Evolutionary conservation across 768 basidiomycete species (phyloP).

Genomic region (Lentinula guzmanii): DNA sequence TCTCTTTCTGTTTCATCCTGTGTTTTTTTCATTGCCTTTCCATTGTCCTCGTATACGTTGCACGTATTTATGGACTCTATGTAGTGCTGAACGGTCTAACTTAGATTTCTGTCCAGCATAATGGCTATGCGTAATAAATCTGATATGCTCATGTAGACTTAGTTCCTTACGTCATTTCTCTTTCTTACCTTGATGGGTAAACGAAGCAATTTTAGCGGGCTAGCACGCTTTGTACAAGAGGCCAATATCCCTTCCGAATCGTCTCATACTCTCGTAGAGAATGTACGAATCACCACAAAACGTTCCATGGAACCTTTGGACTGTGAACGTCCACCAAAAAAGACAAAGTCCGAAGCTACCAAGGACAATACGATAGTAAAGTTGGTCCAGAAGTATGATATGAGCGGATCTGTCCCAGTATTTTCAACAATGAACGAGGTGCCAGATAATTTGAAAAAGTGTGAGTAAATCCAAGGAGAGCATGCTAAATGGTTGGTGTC

Average conservation of each 20-base stretch:
- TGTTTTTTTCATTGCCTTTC: not conserved
- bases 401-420: constrained; percentile 66
- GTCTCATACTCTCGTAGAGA: no score
- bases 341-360: not conserved
- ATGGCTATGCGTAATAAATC: not conserved
- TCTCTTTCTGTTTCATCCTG: not conserved
- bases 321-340: not conserved
- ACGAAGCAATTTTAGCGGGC: not conserved
- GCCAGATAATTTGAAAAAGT: constrained; percentile 76
- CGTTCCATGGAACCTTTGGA: not conserved
- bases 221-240: not conserved
- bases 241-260: not conserved
- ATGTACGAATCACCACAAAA: not conserved
- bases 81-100: constrained; percentile 1
- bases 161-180: not conserved
- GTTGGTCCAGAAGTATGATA: constrained; percentile 50
- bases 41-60: constrained; percentile 4
- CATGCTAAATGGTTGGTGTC: constrained; percentile 1
- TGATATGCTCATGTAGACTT: not conserved
- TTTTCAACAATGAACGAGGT: constrained; percentile 63
- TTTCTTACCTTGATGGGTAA: not conserved
- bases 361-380: not conserved
- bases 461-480: constrained; percentile 36
- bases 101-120: not conserved
- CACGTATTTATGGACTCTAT: constrained; percentile 7